phyloP scores from a whole-genome alignment of 176 grass and related monocot genomes.

The Phoenix roebelenii region DNA sequence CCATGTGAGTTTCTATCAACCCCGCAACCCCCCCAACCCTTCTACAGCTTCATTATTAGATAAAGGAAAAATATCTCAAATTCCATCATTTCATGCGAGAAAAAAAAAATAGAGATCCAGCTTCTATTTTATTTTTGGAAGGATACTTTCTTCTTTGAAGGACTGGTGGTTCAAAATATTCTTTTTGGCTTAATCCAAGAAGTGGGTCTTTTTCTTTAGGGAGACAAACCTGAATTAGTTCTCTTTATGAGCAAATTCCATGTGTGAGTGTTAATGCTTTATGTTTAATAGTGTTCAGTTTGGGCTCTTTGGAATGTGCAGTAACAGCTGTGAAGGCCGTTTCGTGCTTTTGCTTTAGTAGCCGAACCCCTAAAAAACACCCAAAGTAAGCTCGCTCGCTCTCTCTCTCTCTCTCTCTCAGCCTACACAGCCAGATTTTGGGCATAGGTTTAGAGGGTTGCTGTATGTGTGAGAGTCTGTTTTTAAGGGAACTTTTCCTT shows the following conservation, averaged over 20 bases:
- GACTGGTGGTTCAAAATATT: background rate
- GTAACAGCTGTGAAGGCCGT: slow-evolving; percentile 40
- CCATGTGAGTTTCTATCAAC: slow-evolving; percentile 73
- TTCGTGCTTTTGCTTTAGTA: slow-evolving; percentile 35
- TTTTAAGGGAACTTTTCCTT: slow-evolving; percentile 44
- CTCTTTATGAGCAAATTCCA: background rate
- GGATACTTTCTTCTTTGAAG: background rate
- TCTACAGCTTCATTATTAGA: slow-evolving; percentile 42
- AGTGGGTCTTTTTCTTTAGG: slow-evolving; percentile 6
- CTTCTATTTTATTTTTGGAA: background rate
- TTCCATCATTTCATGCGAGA: slow-evolving; percentile 43
- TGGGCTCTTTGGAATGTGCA: slow-evolving; percentile 42
- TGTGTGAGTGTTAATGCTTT: background rate
- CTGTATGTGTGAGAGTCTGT: slow-evolving; percentile 22
- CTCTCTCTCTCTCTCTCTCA: slow-evolving; percentile 1
- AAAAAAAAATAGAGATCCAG: slow-evolving; percentile 1
- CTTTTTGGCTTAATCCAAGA: slow-evolving; percentile 9
- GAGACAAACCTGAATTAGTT: slow-evolving; percentile 24
- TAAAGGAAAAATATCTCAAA: slow-evolving; percentile 27
- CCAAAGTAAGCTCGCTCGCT: slow-evolving; percentile 11
- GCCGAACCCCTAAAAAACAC: slow-evolving; percentile 17
- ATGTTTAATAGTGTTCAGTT: slow-evolving; percentile 7
- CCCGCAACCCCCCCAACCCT: slow-evolving; percentile 3
- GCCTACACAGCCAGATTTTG: slow-evolving; percentile 7
- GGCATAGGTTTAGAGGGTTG: slow-evolving; percentile 54